A percentile compares a stretch with the other conserved stretches of the same genome.
phyloP scores from a whole-genome alignment of 306 rosid species.

The Vigna mungo region DNA sequence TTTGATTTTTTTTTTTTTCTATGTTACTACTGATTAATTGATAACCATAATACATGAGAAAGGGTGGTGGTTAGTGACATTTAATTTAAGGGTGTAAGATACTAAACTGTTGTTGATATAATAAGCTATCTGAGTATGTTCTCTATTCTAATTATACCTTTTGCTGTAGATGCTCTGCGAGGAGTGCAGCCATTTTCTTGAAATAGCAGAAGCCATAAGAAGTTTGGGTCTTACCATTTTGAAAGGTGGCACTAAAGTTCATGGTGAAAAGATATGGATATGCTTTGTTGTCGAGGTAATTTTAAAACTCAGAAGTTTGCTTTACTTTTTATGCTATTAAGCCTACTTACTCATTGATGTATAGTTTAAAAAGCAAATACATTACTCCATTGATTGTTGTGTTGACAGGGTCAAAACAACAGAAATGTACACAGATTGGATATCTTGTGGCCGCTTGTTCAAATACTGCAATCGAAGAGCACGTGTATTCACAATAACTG shows the following conservation, averaged over 20 bases:
- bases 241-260: conserved; percentile 86
- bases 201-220: conserved; percentile 91
- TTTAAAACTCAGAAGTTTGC: conserved; percentile 17
- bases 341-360: neutral
- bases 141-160: conserved; percentile 36
- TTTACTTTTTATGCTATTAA: conserved; percentile 9
- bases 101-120: conserved; percentile 8
- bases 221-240: conserved; percentile 84
- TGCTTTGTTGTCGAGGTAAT: conserved; percentile 97
- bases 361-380: neutral
- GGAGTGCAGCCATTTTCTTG: conserved; percentile 95
- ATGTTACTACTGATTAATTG: conserved; percentile 29
- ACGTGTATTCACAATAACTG: conserved; percentile 45
- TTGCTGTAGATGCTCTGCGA: conserved; percentile 85
- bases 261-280: conserved; percentile 83
- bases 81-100: conserved; percentile 12
- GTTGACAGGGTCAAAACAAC: conserved; percentile 79
- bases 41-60: conserved; percentile 30
- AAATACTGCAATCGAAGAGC: conserved; percentile 81
- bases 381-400: neutral
- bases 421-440: conserved; percentile 87
- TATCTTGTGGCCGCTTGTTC: conserved; percentile 94
- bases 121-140: neutral
- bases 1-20: conserved; percentile 33
- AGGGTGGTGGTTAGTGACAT: conserved; percentile 2